A percentile compares a stretch with the other conserved stretches of the same genome.
phyloP scores from a whole-genome alignment of 192 early-diverging fungal genomes.

The Coemansia sp. region DNA sequence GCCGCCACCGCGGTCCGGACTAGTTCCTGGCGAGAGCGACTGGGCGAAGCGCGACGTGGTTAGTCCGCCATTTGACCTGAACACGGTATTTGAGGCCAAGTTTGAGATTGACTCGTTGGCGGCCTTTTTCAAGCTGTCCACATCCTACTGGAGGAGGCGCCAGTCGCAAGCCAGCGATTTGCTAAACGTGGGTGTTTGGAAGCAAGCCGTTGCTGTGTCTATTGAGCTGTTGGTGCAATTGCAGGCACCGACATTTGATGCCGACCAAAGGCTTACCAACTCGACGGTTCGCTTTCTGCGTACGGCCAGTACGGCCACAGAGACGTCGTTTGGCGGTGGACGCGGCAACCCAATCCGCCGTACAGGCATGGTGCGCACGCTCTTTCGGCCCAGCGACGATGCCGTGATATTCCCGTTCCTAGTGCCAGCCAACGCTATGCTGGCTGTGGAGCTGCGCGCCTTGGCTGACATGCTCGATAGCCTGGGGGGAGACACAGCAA shows the following conservation, averaged over 20 bases:
- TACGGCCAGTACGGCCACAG: constrained; percentile 30
- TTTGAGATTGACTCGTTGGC: constrained; percentile 66
- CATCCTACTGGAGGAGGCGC: constrained; percentile 54
- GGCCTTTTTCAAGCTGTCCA: constrained; percentile 61
- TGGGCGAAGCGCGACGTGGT: constrained; percentile 49
- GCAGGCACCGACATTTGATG: constrained; percentile 52
- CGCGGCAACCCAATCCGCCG: constrained; percentile 38
- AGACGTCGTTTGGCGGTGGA: constrained; percentile 50
- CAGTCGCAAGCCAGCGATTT: constrained; percentile 27
- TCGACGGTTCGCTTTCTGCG: constrained; percentile 43
- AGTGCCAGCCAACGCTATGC: constrained; percentile 68
- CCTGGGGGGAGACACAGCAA: constrained; percentile 16
- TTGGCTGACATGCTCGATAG: constrained; percentile 43
- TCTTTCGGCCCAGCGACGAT: constrained; percentile 68
- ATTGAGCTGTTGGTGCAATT: constrained; percentile 47
- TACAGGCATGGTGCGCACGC: constrained; percentile 54
- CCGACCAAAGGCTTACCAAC: constrained; percentile 15
- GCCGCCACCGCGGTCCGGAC: constrained; percentile 42
- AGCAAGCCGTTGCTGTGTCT: constrained; percentile 39
- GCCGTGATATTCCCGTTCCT: constrained; percentile 60
- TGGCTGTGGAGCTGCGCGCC: constrained; percentile 58
- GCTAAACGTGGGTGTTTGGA: constrained; percentile 34
- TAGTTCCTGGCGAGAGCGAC: constrained; percentile 21
- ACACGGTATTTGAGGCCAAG: constrained; percentile 63
- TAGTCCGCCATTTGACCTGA: constrained; percentile 39